Percentiles rank a stretch among this genome's conserved stretches.
phyloP scores from a whole-genome alignment of 768 basidiomycete genomes.

The Neoboletus brunneissimus region DNA sequence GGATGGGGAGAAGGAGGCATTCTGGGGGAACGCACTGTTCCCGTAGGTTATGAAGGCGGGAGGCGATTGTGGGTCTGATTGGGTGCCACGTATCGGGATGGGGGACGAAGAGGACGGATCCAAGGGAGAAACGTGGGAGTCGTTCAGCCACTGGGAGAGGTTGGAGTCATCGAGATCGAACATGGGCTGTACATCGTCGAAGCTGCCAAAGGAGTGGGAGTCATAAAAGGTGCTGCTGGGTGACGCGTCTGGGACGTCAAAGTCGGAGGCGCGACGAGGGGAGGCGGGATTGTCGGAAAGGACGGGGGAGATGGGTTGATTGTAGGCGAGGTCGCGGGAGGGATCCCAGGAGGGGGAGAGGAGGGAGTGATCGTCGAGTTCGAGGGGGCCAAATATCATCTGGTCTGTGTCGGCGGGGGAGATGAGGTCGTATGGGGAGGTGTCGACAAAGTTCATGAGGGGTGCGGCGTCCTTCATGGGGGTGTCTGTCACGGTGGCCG shows the following conservation, averaged over 20 bases:
- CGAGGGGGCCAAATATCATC: conserved; percentile 36
- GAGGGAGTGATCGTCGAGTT: conserved; percentile 31
- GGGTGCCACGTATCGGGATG: conserved; percentile 56
- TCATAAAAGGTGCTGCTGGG: conserved; percentile 37
- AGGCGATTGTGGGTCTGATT: conserved; percentile 40
- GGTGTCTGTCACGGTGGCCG: conserved; percentile 15
- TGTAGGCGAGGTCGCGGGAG: conserved; percentile 35
- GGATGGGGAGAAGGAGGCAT: conserved; percentile 56
- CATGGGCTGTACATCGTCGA: conserved; percentile 34
- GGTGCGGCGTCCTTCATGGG: conserved; percentile 28
- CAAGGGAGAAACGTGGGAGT: conserved; percentile 43
- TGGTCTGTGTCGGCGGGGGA: conserved; percentile 31
- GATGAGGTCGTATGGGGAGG: conserved; percentile 41
- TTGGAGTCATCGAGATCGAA: conserved; percentile 43
- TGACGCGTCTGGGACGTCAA: conserved; percentile 42
- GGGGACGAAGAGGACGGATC: conserved; percentile 50
- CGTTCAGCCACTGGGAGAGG: conserved; percentile 62
- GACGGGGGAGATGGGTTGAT: conserved; percentile 40
- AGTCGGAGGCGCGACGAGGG: conserved; percentile 40
- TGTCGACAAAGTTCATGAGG: conserved; percentile 39
- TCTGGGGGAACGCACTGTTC: conserved; percentile 48
- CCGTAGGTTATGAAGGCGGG: conserved; percentile 50
- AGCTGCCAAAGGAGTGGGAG: conserved; percentile 29
- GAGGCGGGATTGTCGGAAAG: conserved; percentile 38
- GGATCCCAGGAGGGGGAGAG: conserved; percentile 31